Evolutionary conservation across 108 stramenopile genomes (phyloP).

Genomic region (Cylindrotheca closterium): DNA sequence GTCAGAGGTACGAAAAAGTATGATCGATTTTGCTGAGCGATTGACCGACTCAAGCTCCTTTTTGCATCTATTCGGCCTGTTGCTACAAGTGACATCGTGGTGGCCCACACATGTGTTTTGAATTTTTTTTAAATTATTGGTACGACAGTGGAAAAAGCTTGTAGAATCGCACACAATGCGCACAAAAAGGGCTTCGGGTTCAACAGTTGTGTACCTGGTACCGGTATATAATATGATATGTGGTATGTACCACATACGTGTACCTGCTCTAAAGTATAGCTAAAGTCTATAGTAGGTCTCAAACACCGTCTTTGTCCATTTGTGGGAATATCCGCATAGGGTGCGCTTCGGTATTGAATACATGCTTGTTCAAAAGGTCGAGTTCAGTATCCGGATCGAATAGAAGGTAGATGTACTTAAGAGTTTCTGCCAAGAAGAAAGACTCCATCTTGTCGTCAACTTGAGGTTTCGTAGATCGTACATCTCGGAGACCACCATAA

Average conservation of each 20-base stretch:
- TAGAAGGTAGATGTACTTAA: constrained; percentile 95
- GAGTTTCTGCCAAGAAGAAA: constrained; percentile 95
- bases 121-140: too few relatives aligned
- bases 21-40: constrained; percentile 13
- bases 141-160: too few relatives aligned
- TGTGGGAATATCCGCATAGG: constrained; percentile 77
- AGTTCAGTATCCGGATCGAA: constrained; percentile 91
- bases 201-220: too few relatives aligned
- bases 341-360: constrained; percentile 99
- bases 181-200: too few relatives aligned
- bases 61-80: too few relatives aligned
- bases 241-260: too few relatives aligned
- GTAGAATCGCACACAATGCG: too few relatives aligned
- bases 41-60: neutral
- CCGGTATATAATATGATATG: too few relatives aligned
- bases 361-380: constrained; percentile 83
- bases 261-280: too few relatives aligned
- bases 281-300: too few relatives aligned
- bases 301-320: too few relatives aligned
- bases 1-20: constrained; percentile 38
- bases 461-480: constrained; percentile 31
- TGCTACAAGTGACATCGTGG: neutral
- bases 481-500: constrained; percentile 80
- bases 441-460: constrained; percentile 90
- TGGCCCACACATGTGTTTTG: too few relatives aligned